Percentiles rank a stretch among this genome's conserved stretches.
These are phyloP conservation scores for Talaromyces sp. DNA, from an alignment of 2,329 filamentous ascomycete genomes.

Conservation along the genomic window DNA sequence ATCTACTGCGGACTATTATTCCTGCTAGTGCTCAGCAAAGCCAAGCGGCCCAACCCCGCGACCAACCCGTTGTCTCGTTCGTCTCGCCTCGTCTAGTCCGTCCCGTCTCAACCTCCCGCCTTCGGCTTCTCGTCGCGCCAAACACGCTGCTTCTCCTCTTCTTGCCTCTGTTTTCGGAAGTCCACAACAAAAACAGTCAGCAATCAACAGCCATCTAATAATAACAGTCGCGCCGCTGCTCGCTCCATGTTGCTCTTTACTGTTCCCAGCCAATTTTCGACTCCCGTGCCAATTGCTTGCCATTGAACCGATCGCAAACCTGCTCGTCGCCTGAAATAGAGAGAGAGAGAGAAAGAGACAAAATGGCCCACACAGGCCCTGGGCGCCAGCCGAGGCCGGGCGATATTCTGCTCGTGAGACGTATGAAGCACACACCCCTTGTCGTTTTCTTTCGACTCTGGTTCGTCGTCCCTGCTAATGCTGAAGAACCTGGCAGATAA, in stretches of 20 bases:
- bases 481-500: slow-evolving; percentile 60
- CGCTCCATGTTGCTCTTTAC: slow-evolving; percentile 27
- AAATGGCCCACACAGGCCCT: slow-evolving; percentile 27
- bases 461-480: slow-evolving; percentile 16
- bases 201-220: background rate
- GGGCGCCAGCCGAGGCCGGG: slow-evolving; percentile 34
- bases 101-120: background rate
- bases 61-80: background rate
- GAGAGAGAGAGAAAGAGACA: slow-evolving; percentile 13
- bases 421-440: slow-evolving; percentile 29
- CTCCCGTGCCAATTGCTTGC: slow-evolving; percentile 9
- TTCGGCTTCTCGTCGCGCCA: slow-evolving; percentile 7
- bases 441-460: background rate
- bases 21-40: background rate
- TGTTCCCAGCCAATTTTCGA: slow-evolving; percentile 14
- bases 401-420: slow-evolving; percentile 40
- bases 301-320: slow-evolving; percentile 10
- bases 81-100: background rate
- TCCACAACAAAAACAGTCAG: background rate
- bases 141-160: slow-evolving; percentile 4
- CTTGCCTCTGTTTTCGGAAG: background rate
- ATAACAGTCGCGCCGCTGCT: background rate
- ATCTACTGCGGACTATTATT: too few relatives aligned
- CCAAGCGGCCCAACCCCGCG: background rate
- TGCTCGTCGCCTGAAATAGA: background rate